Evolutionary conservation across 257 asterid genomes (phyloP), one percentile per base, ranked within the genome.

Genomic region (Salvia miltiorrhiza): DNA sequence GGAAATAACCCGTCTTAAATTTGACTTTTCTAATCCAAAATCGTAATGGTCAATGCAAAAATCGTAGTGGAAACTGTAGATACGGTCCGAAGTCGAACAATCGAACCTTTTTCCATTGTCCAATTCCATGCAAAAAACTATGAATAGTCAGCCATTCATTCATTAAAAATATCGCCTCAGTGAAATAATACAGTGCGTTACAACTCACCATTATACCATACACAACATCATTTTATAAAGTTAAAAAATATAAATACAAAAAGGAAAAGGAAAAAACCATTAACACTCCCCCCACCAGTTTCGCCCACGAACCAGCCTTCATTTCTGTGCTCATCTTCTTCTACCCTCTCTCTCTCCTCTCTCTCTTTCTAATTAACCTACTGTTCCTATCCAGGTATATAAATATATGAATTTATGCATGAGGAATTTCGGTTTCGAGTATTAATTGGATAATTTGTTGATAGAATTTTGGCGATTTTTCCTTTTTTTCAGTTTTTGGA

Each of bases 221-320:
- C 70, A 33, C 72, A 59, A 41, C 40, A 28, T 49, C 54, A 26
- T 24, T 56, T 21, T 58, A 65, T 57, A 73, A 64, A 53, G 10
- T 63, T 21, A 11, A 6, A 13, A 55, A 40, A 49, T 17, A 21
- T 40, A 37, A 7, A 72, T 60, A 60, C 7, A 7, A 53, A 73
- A 61, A 76, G 55, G 9, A 30, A 19, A 72, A 53, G 20, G 47
- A 62, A 68, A 84, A 78, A 58, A 74, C 77, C 85, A 83, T 72
- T 65, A 77, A 82, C 83, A 50, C 75, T 71, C 86, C n/a, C 43
- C 86, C 68, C 93, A 84, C 84, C 86, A 84, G 84, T 87, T 89
- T 92, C 95, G 88, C 88, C 89, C 84, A 85, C 88, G 82, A 83
- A 80, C 84, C 77, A 61, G 74, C 79, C 84, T 76, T 78, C 90